phyloP scores from a whole-genome alignment of 75 land plant species.

The Selaginella tamariscina region DNA sequence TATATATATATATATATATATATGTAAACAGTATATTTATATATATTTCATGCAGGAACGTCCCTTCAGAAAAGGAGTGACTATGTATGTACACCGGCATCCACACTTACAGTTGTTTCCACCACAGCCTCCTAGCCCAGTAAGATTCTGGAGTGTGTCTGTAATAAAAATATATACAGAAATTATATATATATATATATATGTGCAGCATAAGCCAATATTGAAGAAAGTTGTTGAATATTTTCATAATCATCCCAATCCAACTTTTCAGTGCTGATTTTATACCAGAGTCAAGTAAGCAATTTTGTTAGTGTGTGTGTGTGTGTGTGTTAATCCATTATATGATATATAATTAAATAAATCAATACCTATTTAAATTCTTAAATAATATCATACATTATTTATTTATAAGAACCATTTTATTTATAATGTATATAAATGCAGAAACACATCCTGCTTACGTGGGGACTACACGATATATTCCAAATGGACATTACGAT shows the following conservation, averaged over 20 bases:
- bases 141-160: no score
- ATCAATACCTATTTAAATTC: no score
- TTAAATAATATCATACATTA: no score
- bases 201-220: background rate
- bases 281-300: background rate
- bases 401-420: no score
- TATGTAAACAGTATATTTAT: background rate
- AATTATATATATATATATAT: no score
- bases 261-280: background rate
- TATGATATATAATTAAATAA: no score
- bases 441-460: background rate
- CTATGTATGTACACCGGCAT: background rate
- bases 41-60: background rate
- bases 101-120: background rate
- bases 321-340: no score
- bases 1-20: no score
- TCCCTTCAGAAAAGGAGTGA: background rate
- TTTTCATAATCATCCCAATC: background rate
- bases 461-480: background rate
- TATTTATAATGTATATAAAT: no score
- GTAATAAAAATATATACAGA: no score
- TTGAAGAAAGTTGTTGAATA: background rate
- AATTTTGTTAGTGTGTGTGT: no score
- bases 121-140: background rate
- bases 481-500: background rate